Conservation (phyloP, 257 asterid species). For the Henckelia pumila region DNA sequence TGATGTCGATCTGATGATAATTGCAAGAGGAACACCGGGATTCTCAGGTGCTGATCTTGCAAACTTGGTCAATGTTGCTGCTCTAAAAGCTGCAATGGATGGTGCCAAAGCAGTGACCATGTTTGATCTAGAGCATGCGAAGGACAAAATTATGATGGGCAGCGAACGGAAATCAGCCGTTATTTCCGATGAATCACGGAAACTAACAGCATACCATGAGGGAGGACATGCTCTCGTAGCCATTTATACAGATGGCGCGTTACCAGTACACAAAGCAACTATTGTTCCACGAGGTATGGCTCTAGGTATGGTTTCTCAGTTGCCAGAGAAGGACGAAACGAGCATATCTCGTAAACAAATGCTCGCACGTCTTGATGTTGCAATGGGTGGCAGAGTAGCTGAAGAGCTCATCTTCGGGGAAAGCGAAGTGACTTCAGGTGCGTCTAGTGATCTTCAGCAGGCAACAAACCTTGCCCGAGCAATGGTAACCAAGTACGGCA, state of each 20-base stretch:
- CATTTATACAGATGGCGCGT: conserved; percentile 65
- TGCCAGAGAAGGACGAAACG: conserved; percentile 68
- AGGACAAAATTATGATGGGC: conserved; percentile 94
- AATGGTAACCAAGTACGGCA: conserved; percentile 68
- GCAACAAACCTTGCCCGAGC: conserved; percentile 66
- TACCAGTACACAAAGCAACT: conserved; percentile 77
- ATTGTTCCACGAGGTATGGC: conserved; percentile 76
- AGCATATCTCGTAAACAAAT: conserved; percentile 64
- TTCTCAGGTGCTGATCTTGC: conserved; percentile 98
- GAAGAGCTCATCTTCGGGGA: conserved; percentile 80
- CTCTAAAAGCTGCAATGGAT: conserved; percentile 89
- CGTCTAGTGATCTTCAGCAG: conserved; percentile 53
- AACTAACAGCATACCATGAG: conserved; percentile 81
- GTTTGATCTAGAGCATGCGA: conserved; percentile 84
- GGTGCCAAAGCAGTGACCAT: conserved; percentile 72
- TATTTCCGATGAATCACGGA: conserved; percentile 71
- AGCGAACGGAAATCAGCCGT: conserved; percentile 91
- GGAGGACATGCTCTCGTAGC: conserved; percentile 90
- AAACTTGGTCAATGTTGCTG: conserved; percentile 80
- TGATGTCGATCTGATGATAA: conserved; percentile 78
- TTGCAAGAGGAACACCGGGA: conserved; percentile 90
- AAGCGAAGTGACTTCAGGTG: conserved; percentile 70
- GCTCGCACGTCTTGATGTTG: conserved; percentile 69
- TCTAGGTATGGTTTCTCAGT: conserved; percentile 72
- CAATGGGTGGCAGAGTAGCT: conserved; percentile 84